A percentile compares a stretch with the other conserved stretches of the same genome.
Conservation (phyloP, 768 basidiomycete species). For the Leccinum subgranulosum region DNA sequence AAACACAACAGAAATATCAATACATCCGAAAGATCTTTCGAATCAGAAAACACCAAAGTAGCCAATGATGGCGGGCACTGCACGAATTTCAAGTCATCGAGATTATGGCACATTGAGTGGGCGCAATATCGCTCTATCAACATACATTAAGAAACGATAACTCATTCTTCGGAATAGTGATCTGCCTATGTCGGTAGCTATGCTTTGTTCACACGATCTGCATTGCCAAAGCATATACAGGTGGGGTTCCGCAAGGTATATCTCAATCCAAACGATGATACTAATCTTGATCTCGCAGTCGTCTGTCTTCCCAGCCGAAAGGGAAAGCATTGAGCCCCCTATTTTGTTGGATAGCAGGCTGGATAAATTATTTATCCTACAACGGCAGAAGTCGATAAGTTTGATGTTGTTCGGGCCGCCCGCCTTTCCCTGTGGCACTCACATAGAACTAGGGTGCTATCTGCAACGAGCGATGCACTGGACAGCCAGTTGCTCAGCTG, state of each 20-base stretch:
- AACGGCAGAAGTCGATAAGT: background rate
- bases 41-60: background rate
- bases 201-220: background rate
- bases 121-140: slow-evolving; percentile 5
- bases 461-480: background rate
- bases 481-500: background rate
- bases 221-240: background rate
- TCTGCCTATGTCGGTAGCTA: background rate
- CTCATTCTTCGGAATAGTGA: background rate
- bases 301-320: background rate
- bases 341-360: background rate
- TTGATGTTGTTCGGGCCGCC: background rate
- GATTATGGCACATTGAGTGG: slow-evolving; percentile 6
- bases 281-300: background rate
- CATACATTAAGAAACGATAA: slow-evolving; percentile 3
- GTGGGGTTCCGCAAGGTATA: background rate
- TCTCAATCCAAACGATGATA: background rate
- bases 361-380: slow-evolving; percentile 3
- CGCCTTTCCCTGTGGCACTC: background rate
- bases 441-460: background rate
- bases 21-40: slow-evolving; percentile 10
- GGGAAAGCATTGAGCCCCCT: background rate
- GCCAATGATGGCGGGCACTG: background rate
- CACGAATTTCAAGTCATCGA: background rate
- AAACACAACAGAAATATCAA: background rate